Conservation (phyloP, 495 filamentous ascomycete species). For the Penicillium arizonense region DNA sequence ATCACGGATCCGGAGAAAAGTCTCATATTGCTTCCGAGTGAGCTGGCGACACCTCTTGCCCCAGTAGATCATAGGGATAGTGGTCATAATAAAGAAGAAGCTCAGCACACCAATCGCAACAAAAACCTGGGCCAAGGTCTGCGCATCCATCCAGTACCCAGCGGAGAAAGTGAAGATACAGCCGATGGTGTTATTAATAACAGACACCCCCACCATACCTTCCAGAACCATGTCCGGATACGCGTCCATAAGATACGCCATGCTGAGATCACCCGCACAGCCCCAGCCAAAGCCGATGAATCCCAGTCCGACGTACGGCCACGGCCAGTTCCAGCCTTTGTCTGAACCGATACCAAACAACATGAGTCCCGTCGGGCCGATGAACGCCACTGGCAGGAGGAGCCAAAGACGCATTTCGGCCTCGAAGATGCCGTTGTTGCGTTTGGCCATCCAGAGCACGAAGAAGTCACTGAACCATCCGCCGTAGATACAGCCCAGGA, state of each 20-base stretch:
- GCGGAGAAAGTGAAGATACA: slow-evolving; percentile 34
- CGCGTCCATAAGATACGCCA: slow-evolving; percentile 31
- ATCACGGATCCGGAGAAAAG: slow-evolving; percentile 17
- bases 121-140: slow-evolving; percentile 19
- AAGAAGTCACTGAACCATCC: slow-evolving; percentile 35
- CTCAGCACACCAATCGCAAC: slow-evolving; percentile 27
- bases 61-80: slow-evolving; percentile 19
- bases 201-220: slow-evolving; percentile 35
- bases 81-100: slow-evolving; percentile 18
- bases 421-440: slow-evolving; percentile 29
- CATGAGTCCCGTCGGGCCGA: slow-evolving; percentile 31
- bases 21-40: slow-evolving; percentile 18
- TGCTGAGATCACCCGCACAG: slow-evolving; percentile 32
- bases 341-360: slow-evolving; percentile 32
- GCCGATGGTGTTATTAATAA: slow-evolving; percentile 37
- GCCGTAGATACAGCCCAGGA: slow-evolving; percentile 34
- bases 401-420: slow-evolving; percentile 37
- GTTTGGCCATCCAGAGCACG: slow-evolving; percentile 29
- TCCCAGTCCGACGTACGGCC: slow-evolving; percentile 29
- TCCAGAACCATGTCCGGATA: slow-evolving; percentile 35
- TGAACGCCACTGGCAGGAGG: slow-evolving; percentile 26
- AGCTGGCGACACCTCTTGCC: slow-evolving; percentile 12
- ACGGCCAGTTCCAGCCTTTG: slow-evolving; percentile 23
- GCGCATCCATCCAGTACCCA: slow-evolving; percentile 19
- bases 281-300: slow-evolving; percentile 37